These are phyloP conservation scores for Neoboletus brunneissimus DNA, from an alignment of 768 basidiomycete genomes.

Conservation along the genomic window DNA sequence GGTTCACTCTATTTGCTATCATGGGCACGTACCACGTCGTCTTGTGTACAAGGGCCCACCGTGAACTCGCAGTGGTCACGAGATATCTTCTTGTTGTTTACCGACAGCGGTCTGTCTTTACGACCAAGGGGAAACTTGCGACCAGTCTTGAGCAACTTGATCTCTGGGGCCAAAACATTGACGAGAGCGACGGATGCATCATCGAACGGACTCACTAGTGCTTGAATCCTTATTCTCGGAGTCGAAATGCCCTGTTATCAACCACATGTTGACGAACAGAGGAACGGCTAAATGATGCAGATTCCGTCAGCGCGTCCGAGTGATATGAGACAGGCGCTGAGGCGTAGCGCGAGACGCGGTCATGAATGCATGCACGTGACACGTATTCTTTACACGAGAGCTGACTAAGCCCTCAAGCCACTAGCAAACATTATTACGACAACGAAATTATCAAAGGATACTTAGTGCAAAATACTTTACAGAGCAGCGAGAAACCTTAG, in stretches of 20 bases:
- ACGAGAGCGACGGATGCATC: conserved; percentile 23
- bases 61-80: conserved; percentile 55
- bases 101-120: conserved; percentile 47
- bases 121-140: conserved; percentile 55
- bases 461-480: conserved; percentile 21
- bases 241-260: conserved; percentile 55
- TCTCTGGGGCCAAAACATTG: conserved; percentile 30
- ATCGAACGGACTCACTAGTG: conserved; percentile 37
- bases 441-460: conserved; percentile 6
- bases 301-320: not conserved
- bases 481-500: conserved; percentile 3
- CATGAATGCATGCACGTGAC: conserved; percentile 9
- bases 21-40: conserved; percentile 51
- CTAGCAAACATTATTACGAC: not conserved
- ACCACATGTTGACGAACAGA: conserved; percentile 43
- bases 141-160: conserved; percentile 63
- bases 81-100: conserved; percentile 66
- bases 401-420: not conserved
- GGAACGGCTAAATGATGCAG: not conserved
- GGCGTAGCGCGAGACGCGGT: not conserved
- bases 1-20: not conserved
- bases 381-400: not conserved
- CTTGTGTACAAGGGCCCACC: conserved; percentile 49
- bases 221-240: conserved; percentile 34
- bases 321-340: not conserved